Conservation (phyloP, 805 yeast genomes). For the Schizosaccharomyces pombe region DNA sequence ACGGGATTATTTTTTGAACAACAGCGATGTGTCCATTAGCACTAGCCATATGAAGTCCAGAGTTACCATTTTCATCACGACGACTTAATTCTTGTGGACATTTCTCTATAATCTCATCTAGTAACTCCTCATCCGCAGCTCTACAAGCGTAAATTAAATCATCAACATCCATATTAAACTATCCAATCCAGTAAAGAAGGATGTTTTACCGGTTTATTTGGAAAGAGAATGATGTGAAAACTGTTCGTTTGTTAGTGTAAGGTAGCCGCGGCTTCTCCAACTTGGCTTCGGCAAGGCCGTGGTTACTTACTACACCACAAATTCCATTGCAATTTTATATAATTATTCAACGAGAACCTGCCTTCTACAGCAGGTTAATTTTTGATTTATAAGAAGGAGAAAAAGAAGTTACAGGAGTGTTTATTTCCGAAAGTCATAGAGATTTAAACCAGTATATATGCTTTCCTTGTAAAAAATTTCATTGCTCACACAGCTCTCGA, state of each 20-base stretch:
- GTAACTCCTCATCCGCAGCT: slow-evolving; percentile 64
- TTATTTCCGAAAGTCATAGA: too few species aligned
- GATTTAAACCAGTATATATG: too few species aligned
- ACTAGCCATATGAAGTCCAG: slow-evolving; percentile 84
- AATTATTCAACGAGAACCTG: not conserved
- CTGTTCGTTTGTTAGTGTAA: too few species aligned
- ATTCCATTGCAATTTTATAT: not conserved
- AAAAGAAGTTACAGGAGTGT: too few species aligned
- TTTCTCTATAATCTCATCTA: slow-evolving; percentile 20
- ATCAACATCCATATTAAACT: slow-evolving; percentile 46
- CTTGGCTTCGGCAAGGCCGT: too few species aligned
- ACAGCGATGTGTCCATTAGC: slow-evolving; percentile 57
- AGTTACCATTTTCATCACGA: slow-evolving; percentile 20
- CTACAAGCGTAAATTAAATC: slow-evolving; percentile 66
- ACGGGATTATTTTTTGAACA: not conserved
- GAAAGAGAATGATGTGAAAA: too few species aligned
- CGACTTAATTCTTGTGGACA: slow-evolving; percentile 11
- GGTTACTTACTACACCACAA: not conserved
- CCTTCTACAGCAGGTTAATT: too few species aligned
- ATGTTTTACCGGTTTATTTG: not conserved
- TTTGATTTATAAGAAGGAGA: too few species aligned
- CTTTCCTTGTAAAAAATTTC: too few species aligned
- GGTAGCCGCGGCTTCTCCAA: too few species aligned
- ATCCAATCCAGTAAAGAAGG: not conserved
- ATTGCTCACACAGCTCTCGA: too few species aligned